Evolutionary conservation across 2,329 filamentous ascomycete genomes (phyloP).

Genomic region (Clonostachys rhizophaga): DNA sequence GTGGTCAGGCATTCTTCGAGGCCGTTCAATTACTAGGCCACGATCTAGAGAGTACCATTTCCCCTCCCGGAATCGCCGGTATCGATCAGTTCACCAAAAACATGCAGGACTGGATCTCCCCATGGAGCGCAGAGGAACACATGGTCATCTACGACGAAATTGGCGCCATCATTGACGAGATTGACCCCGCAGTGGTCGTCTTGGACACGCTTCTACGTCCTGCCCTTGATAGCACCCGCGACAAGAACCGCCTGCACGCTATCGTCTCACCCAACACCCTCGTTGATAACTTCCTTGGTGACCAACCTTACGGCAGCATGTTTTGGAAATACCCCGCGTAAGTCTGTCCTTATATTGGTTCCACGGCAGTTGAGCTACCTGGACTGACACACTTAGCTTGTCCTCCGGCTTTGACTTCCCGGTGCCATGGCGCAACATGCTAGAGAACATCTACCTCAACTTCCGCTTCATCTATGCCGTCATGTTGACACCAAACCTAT

Average conservation of each 20-base stretch:
- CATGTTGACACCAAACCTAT: slow-evolving; percentile 15
- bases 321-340: slow-evolving; percentile 34
- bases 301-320: slow-evolving; percentile 28
- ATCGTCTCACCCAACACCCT: slow-evolving; percentile 37
- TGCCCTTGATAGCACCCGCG: slow-evolving; percentile 11
- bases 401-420: slow-evolving; percentile 37
- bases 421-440: slow-evolving; percentile 27
- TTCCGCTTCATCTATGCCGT: slow-evolving; percentile 19
- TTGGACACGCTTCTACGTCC: slow-evolving; percentile 22
- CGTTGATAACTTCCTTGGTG: slow-evolving; percentile 26
- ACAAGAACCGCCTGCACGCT: slow-evolving; percentile 19
- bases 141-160: slow-evolving; percentile 15
- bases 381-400: slow-evolving; percentile 16
- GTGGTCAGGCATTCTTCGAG: slow-evolving; percentile 6
- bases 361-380: not conserved
- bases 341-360: slow-evolving; percentile 7
- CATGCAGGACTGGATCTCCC: slow-evolving; percentile 12
- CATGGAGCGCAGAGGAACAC: slow-evolving; percentile 22
- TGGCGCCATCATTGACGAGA: slow-evolving; percentile 14
- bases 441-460: slow-evolving; percentile 23
- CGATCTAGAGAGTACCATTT: not conserved
- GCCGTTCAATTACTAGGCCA: not conserved
- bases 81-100: slow-evolving; percentile 5
- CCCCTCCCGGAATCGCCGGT: slow-evolving; percentile 10
- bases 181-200: slow-evolving; percentile 22